Evolutionary conservation across 805 yeast genomes (phyloP).

Genomic region (Candida dajiaensis): DNA sequence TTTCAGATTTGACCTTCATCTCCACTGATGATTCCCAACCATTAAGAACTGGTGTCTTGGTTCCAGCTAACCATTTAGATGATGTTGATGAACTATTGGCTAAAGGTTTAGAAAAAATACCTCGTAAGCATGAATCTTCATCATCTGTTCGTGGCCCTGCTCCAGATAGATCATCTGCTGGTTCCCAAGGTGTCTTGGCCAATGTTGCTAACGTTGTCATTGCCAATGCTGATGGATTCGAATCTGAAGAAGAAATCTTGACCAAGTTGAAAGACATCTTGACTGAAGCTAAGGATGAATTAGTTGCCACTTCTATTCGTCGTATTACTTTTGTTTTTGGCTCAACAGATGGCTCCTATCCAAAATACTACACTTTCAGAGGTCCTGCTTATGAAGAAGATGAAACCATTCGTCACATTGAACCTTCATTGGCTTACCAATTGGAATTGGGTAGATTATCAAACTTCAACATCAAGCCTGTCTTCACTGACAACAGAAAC

Average conservation of each 20-base stretch:
- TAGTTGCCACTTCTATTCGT: conserved; percentile 70
- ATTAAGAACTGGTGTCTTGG: conserved; percentile 77
- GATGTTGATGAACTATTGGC: conserved; percentile 80
- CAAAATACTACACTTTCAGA: conserved; percentile 92
- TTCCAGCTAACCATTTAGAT: conserved; percentile 77
- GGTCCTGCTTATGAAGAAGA: conserved; percentile 85
- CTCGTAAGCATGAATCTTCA: conserved; percentile 37
- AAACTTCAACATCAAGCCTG: conserved; percentile 91
- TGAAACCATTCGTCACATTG: conserved; percentile 92
- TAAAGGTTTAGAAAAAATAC: conserved; percentile 69
- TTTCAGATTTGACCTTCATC: conserved; percentile 84
- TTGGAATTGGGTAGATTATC: conserved; percentile 90
- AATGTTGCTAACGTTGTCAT: conserved; percentile 84
- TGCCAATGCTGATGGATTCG: conserved; percentile 67
- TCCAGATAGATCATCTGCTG: conserved; percentile 38
- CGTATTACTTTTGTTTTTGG: conserved; percentile 92
- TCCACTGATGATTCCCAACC: conserved; percentile 65
- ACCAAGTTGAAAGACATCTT: conserved; percentile 58
- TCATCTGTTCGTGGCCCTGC: conserved; percentile 36
- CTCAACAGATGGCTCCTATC: conserved; percentile 77
- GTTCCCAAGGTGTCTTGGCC: conserved; percentile 37
- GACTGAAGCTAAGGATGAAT: conserved; percentile 62
- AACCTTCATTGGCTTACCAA: conserved; percentile 97
- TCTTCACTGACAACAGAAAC: conserved; percentile 93
- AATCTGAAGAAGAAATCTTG: conserved; percentile 62